These are phyloP conservation scores for Salvia hispanica DNA, from an alignment of 257 asterid species.

Conservation along the genomic window DNA sequence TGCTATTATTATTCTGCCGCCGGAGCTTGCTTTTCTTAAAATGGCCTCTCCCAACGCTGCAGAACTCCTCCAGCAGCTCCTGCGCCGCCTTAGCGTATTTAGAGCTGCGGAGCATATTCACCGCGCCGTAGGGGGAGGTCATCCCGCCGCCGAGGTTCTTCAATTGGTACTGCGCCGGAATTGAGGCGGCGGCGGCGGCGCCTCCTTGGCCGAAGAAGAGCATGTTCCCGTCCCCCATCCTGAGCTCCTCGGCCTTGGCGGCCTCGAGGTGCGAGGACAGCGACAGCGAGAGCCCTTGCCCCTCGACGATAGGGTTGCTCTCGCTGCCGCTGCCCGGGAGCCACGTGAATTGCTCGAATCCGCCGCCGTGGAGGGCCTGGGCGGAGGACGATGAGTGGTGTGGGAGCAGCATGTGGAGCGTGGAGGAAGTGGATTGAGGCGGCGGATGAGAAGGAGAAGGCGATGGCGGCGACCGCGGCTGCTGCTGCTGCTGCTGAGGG, in stretches of 20 bases:
- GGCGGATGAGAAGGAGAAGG: constrained; percentile 57
- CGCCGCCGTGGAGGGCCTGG: constrained; percentile 40
- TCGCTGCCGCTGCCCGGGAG: constrained; percentile 41
- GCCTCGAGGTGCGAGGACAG: constrained; percentile 75
- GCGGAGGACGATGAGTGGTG: constrained; percentile 49
- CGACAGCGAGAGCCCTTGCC: constrained; percentile 87
- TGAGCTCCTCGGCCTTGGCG: constrained; percentile 70
- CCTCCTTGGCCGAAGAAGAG: constrained; percentile 64
- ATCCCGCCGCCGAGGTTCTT: constrained; percentile 53
- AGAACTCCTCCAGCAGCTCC: constrained; percentile 85
- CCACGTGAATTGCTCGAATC: constrained; percentile 61
- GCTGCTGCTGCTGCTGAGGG: constrained; percentile 58
- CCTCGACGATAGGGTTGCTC: constrained; percentile 57
- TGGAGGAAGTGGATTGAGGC: constrained; percentile 48
- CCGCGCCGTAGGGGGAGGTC: constrained; percentile 52
- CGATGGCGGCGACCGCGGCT: constrained; percentile 61
- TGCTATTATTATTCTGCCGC: constrained; percentile 26
- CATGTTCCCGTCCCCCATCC: constrained; percentile 71
- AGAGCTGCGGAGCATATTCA: constrained; percentile 65
- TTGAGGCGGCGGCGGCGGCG: constrained; percentile 48
- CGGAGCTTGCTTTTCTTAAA: constrained; percentile 61
- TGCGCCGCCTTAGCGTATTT: constrained; percentile 82
- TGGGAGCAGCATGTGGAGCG: constrained; percentile 79
- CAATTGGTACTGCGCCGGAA: constrained; percentile 50
- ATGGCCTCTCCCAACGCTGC: constrained; percentile 88